Evolutionary conservation across 1,284 basidiomycete species (phyloP).

Genomic region (Microbotryum lychnidis-dioicae): DNA sequence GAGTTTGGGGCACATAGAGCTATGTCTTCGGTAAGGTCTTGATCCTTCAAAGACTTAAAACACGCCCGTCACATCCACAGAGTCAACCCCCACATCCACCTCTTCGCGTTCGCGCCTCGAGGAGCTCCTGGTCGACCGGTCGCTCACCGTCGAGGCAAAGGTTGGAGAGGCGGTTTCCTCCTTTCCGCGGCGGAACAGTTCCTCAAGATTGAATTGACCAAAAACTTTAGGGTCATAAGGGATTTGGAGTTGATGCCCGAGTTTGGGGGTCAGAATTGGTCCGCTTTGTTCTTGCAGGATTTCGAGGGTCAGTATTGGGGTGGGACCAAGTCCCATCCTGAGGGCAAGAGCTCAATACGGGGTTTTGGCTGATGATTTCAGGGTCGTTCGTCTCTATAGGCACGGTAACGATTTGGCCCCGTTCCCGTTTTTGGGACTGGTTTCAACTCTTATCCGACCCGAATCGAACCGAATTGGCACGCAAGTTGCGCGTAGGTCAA

Average conservation of each 20-base stretch:
- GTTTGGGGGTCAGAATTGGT: slow-evolving; percentile 87
- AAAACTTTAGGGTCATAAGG: slow-evolving; percentile 92
- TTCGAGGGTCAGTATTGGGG: slow-evolving; percentile 51
- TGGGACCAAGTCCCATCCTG: too few species aligned
- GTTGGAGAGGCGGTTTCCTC: slow-evolving; percentile 93
- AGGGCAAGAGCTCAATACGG: too few species aligned
- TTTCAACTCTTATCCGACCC: slow-evolving; percentile 66
- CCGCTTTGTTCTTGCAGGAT: slow-evolving; percentile 81
- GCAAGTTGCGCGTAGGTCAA: slow-evolving; percentile 79
- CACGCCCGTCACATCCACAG: too few species aligned
- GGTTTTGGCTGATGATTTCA: too few species aligned
- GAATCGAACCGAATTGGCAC: slow-evolving; percentile 52
- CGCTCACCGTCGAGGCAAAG: slow-evolving; percentile 83
- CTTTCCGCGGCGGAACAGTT: slow-evolving; percentile 59
- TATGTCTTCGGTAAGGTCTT: too few species aligned
- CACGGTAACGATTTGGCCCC: slow-evolving; percentile 64
- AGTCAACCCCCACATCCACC: slow-evolving; percentile 71
- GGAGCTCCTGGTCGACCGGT: slow-evolving; percentile 91
- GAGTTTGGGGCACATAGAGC: slow-evolving; percentile 44
- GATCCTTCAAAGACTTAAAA: too few species aligned
- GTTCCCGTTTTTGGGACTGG: slow-evolving; percentile 72
- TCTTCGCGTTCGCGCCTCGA: slow-evolving; percentile 94
- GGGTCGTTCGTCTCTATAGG: slow-evolving; percentile 10
- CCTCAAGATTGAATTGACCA: slow-evolving; percentile 86
- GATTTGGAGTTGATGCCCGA: slow-evolving; percentile 85